These are phyloP conservation scores for Zostera marina DNA, from an alignment of 116 monocot genomes.

Conservation along the genomic window DNA sequence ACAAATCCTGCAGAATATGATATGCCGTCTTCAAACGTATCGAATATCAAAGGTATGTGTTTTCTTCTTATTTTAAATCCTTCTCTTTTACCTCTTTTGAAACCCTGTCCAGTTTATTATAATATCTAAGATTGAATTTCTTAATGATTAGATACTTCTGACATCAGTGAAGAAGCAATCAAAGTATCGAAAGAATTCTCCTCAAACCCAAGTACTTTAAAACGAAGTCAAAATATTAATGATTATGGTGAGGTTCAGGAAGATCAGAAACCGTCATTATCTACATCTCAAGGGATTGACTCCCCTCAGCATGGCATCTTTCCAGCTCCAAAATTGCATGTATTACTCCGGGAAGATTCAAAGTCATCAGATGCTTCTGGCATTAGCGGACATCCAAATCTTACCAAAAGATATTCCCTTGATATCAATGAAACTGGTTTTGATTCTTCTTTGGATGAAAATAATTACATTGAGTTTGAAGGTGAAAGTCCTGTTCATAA, in stretches of 20 bases:
- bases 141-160: too few species aligned
- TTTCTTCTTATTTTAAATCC: background rate
- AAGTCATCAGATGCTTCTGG: constrained; percentile 23
- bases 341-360: constrained; percentile 25
- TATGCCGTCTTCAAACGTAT: constrained; percentile 4
- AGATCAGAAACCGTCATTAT: constrained; percentile 47
- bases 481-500: constrained; percentile 51
- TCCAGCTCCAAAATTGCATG: constrained; percentile 34
- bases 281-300: constrained; percentile 47
- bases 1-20: constrained; percentile 1
- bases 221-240: constrained; percentile 12
- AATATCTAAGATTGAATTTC: too few species aligned
- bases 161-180: too few species aligned
- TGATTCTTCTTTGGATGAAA: constrained; percentile 53
- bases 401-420: constrained; percentile 34
- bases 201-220: too few species aligned
- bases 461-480: constrained; percentile 64
- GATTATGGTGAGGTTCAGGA: constrained; percentile 49
- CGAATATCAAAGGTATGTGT: constrained; percentile 20
- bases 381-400: constrained; percentile 22
- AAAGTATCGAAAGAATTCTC: too few species aligned
- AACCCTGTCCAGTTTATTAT: too few species aligned
- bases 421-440: constrained; percentile 66
- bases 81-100: background rate
- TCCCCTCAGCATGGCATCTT: constrained; percentile 32